A percentile compares a stretch with the other conserved stretches of the same genome.
Evolutionary conservation across 192 early-diverging fungal genomes (phyloP).

Genomic region (Globomyces pollinis-pini): DNA sequence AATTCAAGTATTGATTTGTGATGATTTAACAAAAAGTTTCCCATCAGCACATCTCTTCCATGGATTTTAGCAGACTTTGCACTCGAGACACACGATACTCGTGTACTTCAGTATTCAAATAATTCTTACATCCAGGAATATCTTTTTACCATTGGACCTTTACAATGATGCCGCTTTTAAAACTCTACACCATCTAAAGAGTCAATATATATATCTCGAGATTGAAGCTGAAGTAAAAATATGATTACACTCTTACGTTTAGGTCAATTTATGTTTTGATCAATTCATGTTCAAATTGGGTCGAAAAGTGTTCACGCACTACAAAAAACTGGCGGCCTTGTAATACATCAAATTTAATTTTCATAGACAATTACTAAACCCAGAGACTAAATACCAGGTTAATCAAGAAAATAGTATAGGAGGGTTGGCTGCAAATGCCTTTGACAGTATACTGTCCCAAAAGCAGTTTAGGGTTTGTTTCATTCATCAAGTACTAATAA

Average conservation of each 20-base stretch:
- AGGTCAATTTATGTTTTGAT: conserved; percentile 45
- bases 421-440: conserved; percentile 14
- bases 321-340: conserved; percentile 36
- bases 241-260: conserved; percentile 19
- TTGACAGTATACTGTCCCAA: conserved; percentile 28
- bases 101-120: conserved; percentile 31
- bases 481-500: not conserved
- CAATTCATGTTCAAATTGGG: conserved; percentile 38
- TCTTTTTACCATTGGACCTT: conserved; percentile 40
- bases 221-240: conserved; percentile 40
- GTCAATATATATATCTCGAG: conserved; percentile 46
- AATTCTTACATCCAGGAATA: too few species aligned
- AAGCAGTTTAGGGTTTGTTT: conserved; percentile 1
- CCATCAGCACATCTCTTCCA: conserved; percentile 46
- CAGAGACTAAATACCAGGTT: not conserved
- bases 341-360: too few species aligned
- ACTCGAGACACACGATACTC: conserved; percentile 27
- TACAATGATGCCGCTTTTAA: conserved; percentile 43
- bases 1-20: conserved; percentile 26
- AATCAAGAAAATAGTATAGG: too few species aligned
- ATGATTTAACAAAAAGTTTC: conserved; percentile 25
- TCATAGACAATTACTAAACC: not conserved
- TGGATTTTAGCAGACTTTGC: conserved; percentile 46
- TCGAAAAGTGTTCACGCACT: conserved; percentile 38
- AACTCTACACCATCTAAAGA: conserved; percentile 29